These are phyloP conservation scores for Aegilops longissima DNA, from an alignment of 176 grass and related monocot genomes.

Conservation along the genomic window DNA sequence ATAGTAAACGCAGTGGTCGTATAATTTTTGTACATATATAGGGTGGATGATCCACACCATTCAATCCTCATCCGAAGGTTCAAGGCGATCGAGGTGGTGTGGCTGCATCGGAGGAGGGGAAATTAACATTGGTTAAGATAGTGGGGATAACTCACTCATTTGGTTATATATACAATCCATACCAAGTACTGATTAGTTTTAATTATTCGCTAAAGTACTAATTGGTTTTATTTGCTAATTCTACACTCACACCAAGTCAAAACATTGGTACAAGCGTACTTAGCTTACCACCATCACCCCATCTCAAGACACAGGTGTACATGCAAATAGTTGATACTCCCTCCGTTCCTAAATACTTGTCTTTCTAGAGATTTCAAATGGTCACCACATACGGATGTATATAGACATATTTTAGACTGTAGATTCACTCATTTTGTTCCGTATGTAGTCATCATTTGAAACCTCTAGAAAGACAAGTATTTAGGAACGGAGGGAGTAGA, in stretches of 20 bases:
- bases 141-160: background rate
- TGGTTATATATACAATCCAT: background rate
- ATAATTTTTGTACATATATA: background rate
- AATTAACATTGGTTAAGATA: background rate
- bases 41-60: background rate
- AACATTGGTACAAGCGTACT: conserved; percentile 36
- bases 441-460: too few species aligned
- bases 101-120: background rate
- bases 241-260: conserved; percentile 39
- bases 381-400: too few species aligned
- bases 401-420: too few species aligned
- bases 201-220: background rate
- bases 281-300: conserved; percentile 16
- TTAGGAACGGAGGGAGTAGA: too few species aligned
- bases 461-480: too few species aligned
- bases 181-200: too few species aligned
- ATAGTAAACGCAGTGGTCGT: background rate
- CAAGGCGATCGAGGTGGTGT: background rate
- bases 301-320: conserved; percentile 39
- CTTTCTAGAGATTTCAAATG: too few species aligned
- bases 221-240: background rate
- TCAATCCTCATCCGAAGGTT: background rate
- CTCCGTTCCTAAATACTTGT: too few species aligned
- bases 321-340: conserved; percentile 30
- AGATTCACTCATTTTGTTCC: too few species aligned